Base-by-base conservation (phyloP, 2,329 filamentous ascomycete species). In the Immersiporthe knoxdaviesiana region DNA sequence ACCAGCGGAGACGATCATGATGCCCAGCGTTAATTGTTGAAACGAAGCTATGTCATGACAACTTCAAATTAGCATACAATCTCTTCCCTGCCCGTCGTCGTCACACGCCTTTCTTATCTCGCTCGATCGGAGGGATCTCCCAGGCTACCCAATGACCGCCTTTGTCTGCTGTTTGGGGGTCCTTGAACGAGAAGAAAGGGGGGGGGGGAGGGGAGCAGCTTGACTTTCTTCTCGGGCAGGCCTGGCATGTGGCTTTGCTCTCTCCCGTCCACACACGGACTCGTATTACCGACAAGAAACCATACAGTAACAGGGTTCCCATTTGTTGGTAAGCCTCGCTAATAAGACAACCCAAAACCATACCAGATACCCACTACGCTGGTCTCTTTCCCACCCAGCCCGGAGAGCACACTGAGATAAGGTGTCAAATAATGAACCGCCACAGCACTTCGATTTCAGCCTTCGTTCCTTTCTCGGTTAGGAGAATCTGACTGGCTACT, bases 11-110 rank as follows among this genome's bases (percentile, higher is more conserved):
- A 16, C 35, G 24, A 14, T n/a, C 2, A 56, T 35, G 7, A 32
- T 59, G 32, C 32, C n/a, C 56, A 8, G 44, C 41, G 47, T n/a
- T 44, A 54, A 4, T 37, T 10, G 21, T 39, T 24, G 21, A 37
- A 18, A 27, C 27, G n/a, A n/a, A 65, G 2, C n/a, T 8, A 52
- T 56, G 14, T 27, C 52, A 56, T 56, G 52, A 56, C 52, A 56
- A 56, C 52, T 27, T 56, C 27, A 32, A 54, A 52, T 50, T 52
- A 63, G 56, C 39, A 47, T 27, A 35, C 21, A 35, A 18, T 63
- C 30, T 18, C 39, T 32, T 16, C 47, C 8, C 44, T 30, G 52
- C 24, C n/a, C 63, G 37, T 3, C 3, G 32, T 35, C 21, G 21
- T 24, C 47, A n/a, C 32, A 35, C 21, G 3, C 8, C 4, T 12